These are phyloP conservation scores for Flaveria trinervia DNA, from an alignment of 129 eudicot genomes.

Conservation along the genomic window DNA sequence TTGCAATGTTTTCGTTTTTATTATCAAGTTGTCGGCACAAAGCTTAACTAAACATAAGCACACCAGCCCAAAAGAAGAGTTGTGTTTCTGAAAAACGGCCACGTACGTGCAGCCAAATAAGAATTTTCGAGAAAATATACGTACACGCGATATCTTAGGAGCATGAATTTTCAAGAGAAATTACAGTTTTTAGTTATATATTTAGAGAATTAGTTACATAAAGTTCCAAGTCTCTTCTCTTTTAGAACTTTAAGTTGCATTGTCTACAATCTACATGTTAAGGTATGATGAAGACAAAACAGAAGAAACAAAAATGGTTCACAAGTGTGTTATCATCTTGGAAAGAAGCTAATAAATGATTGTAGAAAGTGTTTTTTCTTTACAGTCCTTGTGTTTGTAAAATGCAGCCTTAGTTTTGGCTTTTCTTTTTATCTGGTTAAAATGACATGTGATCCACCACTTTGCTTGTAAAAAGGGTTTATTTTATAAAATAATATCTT, in stretches of 20 bases:
- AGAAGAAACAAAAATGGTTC: constrained; percentile 29
- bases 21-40: constrained; percentile 23
- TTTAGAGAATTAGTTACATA: not conserved
- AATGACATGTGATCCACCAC: constrained; percentile 12
- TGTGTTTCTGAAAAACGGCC: constrained; percentile 3
- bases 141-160: too few species aligned
- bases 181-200: not conserved
- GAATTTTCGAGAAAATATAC: not conserved
- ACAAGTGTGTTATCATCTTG: constrained; percentile 31
- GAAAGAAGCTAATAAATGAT: constrained; percentile 28
- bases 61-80: not conserved
- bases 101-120: not conserved
- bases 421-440: not conserved
- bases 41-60: constrained; percentile 17
- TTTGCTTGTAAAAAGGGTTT: not conserved
- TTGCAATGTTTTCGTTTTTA: constrained; percentile 5
- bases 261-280: not conserved
- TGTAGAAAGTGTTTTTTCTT: constrained; percentile 28
- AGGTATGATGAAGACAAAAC: constrained; percentile 32
- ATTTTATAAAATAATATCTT: not conserved
- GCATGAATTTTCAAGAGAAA: too few species aligned
- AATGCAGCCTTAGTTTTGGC: not conserved
- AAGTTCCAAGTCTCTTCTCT: constrained; percentile 5
- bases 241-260: not conserved
- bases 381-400: constrained; percentile 23